phyloP scores from a whole-genome alignment of 805 yeast genomes.

The Saccharomycopsis malanga region DNA sequence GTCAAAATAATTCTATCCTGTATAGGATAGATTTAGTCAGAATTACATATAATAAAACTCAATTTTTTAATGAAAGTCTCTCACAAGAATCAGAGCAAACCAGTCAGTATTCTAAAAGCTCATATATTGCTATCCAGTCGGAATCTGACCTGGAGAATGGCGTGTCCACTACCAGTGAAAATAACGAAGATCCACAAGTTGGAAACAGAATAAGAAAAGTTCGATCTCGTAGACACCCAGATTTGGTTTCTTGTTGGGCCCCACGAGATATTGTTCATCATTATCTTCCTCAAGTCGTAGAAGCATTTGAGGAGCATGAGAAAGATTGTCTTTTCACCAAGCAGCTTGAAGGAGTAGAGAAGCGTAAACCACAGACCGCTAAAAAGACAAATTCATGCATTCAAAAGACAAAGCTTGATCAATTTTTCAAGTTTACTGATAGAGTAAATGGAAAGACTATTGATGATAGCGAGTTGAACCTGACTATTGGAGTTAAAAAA shows the following conservation, averaged over 20 bases:
- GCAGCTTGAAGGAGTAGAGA: neutral
- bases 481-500: no score
- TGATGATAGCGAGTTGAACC: neutral
- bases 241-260: slow-evolving; percentile 8
- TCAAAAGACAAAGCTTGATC: slow-evolving; percentile 5
- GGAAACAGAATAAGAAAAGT: neutral
- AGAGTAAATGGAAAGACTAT: neutral
- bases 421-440: slow-evolving; percentile 2
- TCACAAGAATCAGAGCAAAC: neutral
- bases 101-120: neutral
- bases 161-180: neutral
- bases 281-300: slow-evolving; percentile 11
- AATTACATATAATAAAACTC: slow-evolving; percentile 8
- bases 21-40: slow-evolving; percentile 3
- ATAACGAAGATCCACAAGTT: neutral
- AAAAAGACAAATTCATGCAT: neutral
- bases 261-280: slow-evolving; percentile 8
- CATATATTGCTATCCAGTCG: neutral
- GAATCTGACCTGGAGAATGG: neutral
- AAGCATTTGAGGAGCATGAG: slow-evolving; percentile 1
- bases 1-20: neutral
- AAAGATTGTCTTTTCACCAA: neutral
- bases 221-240: neutral
- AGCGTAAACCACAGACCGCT: neutral
- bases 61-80: slow-evolving; percentile 9